phyloP scores from a whole-genome alignment of 805 yeast genomes.

The Candida golubevii region DNA sequence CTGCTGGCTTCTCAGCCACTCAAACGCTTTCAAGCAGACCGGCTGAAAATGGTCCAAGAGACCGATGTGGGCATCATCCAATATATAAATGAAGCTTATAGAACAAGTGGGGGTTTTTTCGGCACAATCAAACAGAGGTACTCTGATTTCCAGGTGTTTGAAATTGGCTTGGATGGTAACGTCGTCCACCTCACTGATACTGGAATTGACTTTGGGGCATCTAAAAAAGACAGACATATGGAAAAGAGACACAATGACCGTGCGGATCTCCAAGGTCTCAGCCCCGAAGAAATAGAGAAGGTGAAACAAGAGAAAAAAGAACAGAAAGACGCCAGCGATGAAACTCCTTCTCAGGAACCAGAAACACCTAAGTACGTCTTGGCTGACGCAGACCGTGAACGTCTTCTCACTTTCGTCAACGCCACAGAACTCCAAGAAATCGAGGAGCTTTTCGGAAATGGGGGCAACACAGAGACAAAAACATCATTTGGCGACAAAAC shows the following conservation, averaged over 20 bases:
- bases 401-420: constrained; percentile 54
- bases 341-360: not conserved
- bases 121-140: constrained; percentile 86
- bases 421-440: constrained; percentile 55
- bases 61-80: constrained; percentile 83
- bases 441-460: constrained; percentile 50
- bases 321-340: constrained; percentile 9
- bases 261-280: constrained; percentile 29
- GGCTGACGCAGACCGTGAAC: constrained; percentile 40
- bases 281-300: constrained; percentile 30
- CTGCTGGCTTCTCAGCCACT: not conserved
- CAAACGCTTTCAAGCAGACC: constrained; percentile 8
- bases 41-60: constrained; percentile 49
- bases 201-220: constrained; percentile 51
- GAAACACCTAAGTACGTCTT: constrained; percentile 36
- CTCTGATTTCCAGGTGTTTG: constrained; percentile 92
- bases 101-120: constrained; percentile 50
- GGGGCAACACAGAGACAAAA: constrained; percentile 54
- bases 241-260: constrained; percentile 40
- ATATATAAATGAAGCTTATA: constrained; percentile 48
- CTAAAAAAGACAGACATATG: constrained; percentile 45
- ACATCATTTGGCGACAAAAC: constrained; percentile 61
- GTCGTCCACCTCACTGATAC: constrained; percentile 74
- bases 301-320: constrained; percentile 24
- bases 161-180: constrained; percentile 61